Evolutionary conservation across 1,284 basidiomycete species (phyloP), one percentile per base, ranked within the genome.

Genomic region (Pisolithus thermaeus): DNA sequence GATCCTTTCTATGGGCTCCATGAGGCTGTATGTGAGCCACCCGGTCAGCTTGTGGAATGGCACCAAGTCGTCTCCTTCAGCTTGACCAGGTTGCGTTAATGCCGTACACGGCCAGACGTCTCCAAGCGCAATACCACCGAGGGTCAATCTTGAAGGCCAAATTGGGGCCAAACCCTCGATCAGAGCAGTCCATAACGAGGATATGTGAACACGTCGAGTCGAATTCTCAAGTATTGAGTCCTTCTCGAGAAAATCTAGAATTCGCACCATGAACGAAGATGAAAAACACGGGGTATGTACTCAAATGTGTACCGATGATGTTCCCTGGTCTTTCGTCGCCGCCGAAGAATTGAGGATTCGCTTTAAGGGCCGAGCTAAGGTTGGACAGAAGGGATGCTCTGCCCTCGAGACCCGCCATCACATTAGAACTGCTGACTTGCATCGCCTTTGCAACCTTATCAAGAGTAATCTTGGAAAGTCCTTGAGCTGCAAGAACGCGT

Each of bases 31-130:
- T 14, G 89, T 87, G 52, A 90, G 78, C 95, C 96, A 98, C 57
- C 92, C 90, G 0, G 90, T 91, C 46, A 98, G 78, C 66, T 97
- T 98, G 73, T 98, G 95, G 76, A 97, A 98, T 0, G 92, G 90
- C 3, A 97, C 92, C 38, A 92, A 74, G 54, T 84, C 76, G 54
- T 86, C 83, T 45, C 81, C 83, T 57, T 83, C 77, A 25, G 60
- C 57, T 14, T 58, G 56, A 3, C 66, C 65, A 3, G 63, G 56
- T 30, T 61, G 55, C 51, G 67, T 70, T 45, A 89, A 75, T 1
- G 80, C 77, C 3, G 77, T 67, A 59, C 89, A 92, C 6, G 84
- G 86, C 94, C 94, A 97, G 42, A 93, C 92, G 64, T 97, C 94
- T 27, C 94, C 94, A 11, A 96, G 78, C 0, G 87, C 66, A 11